These are phyloP conservation scores for Scytalidium lignicola DNA, from an alignment of 2,329 filamentous ascomycete genomes.

Conservation along the genomic window DNA sequence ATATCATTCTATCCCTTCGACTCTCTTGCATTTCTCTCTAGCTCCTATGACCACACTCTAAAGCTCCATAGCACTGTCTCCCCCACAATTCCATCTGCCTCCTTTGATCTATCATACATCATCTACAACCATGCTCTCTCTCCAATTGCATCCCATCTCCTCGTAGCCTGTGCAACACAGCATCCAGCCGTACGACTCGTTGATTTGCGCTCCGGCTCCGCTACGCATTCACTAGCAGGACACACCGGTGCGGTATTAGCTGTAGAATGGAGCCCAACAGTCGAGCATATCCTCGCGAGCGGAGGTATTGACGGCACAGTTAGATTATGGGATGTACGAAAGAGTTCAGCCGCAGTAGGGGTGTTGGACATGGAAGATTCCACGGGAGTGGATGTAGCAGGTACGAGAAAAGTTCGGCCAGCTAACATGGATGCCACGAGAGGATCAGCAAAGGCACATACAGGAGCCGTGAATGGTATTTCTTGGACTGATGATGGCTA, in stretches of 20 bases:
- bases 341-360: conserved; percentile 70
- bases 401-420: conserved; percentile 24
- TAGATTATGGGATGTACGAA: conserved; percentile 81
- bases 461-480: conserved; percentile 77
- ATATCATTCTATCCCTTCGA: conserved; percentile 77
- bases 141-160: conserved; percentile 63
- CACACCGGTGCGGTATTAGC: conserved; percentile 64
- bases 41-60: conserved; percentile 71
- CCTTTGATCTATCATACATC: conserved; percentile 63
- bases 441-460: conserved; percentile 62
- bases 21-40: conserved; percentile 67
- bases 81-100: conserved; percentile 50
- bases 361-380: conserved; percentile 81
- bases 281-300: conserved; percentile 75
- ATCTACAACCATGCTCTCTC: conserved; percentile 77
- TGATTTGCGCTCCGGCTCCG: conserved; percentile 77
- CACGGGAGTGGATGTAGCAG: conserved; percentile 52
- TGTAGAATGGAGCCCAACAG: conserved; percentile 74
- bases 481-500: conserved; percentile 77
- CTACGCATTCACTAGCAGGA: conserved; percentile 65
- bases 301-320: conserved; percentile 81
- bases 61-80: conserved; percentile 69
- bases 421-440: conserved; percentile 29
- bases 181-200: conserved; percentile 79
- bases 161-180: conserved; percentile 85